A percentile compares a stretch with the other conserved stretches of the same genome.
phyloP scores from a whole-genome alignment of 2,329 filamentous ascomycete genomes.

The Trichoderma citrinoviride region DNA sequence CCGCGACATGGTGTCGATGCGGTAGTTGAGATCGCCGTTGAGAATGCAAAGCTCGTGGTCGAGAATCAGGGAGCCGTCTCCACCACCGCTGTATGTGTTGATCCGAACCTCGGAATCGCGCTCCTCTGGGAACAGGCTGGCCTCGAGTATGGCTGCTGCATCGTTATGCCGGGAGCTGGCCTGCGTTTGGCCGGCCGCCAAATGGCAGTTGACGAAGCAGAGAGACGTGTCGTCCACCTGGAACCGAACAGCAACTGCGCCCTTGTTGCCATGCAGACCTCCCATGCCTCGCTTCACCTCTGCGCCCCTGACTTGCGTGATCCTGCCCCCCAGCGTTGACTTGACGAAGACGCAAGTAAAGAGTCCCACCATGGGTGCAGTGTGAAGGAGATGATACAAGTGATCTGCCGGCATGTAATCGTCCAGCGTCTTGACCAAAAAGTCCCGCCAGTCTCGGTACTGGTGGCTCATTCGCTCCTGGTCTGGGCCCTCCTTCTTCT shows the following conservation, averaged over 20 bases:
- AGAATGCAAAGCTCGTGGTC: conserved; percentile 97
- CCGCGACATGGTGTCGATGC: conserved; percentile 94
- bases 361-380: conserved; percentile 80
- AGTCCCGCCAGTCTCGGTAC: conserved; percentile 94
- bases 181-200: conserved; percentile 89
- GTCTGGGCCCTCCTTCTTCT: conserved; percentile 77
- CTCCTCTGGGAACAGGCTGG: conserved; percentile 69
- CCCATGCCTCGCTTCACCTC: conserved; percentile 97
- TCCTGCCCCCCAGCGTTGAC: conserved; percentile 69
- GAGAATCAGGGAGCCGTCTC: conserved; percentile 89
- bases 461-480: conserved; percentile 95
- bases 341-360: conserved; percentile 97
- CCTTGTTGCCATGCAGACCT: conserved; percentile 93
- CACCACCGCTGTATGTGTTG: conserved; percentile 84
- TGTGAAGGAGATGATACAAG: conserved; percentile 82
- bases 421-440: conserved; percentile 76
- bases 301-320: conserved; percentile 72
- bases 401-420: conserved; percentile 76
- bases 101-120: conserved; percentile 64
- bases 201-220: conserved; percentile 96
- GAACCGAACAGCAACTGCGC: conserved; percentile 88
- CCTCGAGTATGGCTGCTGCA: conserved; percentile 83
- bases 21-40: conserved; percentile 96
- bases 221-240: conserved; percentile 89
- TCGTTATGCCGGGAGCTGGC: conserved; percentile 92